A percentile compares a stretch with the other conserved stretches of the same genome.
phyloP scores from a whole-genome alignment of 352 stramenopile genomes.

The Phytophthora fragariae region DNA sequence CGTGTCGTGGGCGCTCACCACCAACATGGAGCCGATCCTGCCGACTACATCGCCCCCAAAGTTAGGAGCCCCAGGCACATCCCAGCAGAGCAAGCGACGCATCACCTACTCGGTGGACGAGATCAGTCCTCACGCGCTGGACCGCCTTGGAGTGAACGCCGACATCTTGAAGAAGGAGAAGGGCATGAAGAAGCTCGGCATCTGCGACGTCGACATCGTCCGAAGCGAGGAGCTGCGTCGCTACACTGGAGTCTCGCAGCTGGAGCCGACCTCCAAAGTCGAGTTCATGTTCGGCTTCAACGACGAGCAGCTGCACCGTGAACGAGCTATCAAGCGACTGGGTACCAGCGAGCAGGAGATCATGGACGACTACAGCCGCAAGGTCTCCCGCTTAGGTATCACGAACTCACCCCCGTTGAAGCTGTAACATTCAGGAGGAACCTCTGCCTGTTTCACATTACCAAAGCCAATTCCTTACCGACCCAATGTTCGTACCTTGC shows the following conservation, averaged over 20 bases:
- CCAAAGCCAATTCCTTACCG: constrained; percentile 33
- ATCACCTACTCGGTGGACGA: constrained; percentile 38
- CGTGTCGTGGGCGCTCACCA: constrained; percentile 25
- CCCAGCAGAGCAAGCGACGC: constrained; percentile 31
- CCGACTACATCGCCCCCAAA: constrained; percentile 18
- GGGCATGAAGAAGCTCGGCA: constrained; percentile 79
- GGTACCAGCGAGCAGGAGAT: constrained; percentile 72
- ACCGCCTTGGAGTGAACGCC: constrained; percentile 64
- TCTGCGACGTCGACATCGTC: constrained; percentile 69
- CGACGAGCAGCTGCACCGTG: constrained; percentile 63
- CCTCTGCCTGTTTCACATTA: constrained; percentile 22
- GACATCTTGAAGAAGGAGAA: constrained; percentile 79
- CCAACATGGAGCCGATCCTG: constrained; percentile 30
- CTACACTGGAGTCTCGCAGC: constrained; percentile 54
- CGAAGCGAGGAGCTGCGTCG: constrained; percentile 61
- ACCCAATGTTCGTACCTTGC: constrained; percentile 21
- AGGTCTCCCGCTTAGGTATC: constrained; percentile 56
- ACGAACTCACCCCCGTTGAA: constrained; percentile 29
- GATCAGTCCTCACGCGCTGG: constrained; percentile 58
- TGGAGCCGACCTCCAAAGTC: constrained; percentile 44
- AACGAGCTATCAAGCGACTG: constrained; percentile 64
- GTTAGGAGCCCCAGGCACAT: constrained; percentile 12
- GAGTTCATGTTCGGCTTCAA: constrained; percentile 77
- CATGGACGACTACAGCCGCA: constrained; percentile 64
- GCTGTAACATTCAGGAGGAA: constrained; percentile 17